Conservation (phyloP, 805 yeast species). For the Monosporozyma aerobia region DNA sequence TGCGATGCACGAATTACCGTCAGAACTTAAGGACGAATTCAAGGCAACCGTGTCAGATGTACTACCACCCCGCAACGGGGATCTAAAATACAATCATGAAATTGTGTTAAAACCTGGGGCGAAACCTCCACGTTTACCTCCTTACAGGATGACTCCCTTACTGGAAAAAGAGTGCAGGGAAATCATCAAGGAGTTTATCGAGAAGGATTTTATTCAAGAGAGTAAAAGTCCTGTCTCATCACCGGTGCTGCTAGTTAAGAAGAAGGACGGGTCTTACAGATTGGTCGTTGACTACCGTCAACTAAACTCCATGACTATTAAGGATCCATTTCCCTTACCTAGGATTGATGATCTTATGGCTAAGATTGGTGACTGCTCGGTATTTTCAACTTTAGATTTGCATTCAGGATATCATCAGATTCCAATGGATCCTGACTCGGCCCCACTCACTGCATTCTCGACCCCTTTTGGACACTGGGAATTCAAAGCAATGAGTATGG, state of each 20-base stretch:
- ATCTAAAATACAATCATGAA: neutral
- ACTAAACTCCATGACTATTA: slow-evolving; percentile 6
- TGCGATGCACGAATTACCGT: neutral
- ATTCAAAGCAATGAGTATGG: too few relatives aligned
- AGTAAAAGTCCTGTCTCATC: slow-evolving; percentile 10
- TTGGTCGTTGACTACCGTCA: slow-evolving; percentile 8
- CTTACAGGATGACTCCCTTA: slow-evolving; percentile 10
- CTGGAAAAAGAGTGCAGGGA: slow-evolving; percentile 2
- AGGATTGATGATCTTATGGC: slow-evolving; percentile 4
- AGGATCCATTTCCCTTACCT: slow-evolving; percentile 8
- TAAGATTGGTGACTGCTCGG: neutral
- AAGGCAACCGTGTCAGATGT: neutral
- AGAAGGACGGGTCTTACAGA: slow-evolving; percentile 10
- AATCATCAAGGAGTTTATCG: slow-evolving; percentile 6
- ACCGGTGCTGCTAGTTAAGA: slow-evolving; percentile 11
- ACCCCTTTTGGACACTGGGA: neutral
- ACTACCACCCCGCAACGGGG: neutral
- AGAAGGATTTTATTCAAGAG: slow-evolving; percentile 5
- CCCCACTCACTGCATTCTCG: neutral
- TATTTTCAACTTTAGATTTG: slow-evolving; percentile 8
- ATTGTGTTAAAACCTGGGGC: slow-evolving; percentile 3
- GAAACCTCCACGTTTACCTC: slow-evolving; percentile 7
- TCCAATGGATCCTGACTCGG: slow-evolving; percentile 4
- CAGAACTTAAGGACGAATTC: neutral
- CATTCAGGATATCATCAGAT: slow-evolving; percentile 12